These are phyloP conservation scores for Cardamine chenopodiifolia DNA, from an alignment of 345 rosid species.

Conservation along the genomic window DNA sequence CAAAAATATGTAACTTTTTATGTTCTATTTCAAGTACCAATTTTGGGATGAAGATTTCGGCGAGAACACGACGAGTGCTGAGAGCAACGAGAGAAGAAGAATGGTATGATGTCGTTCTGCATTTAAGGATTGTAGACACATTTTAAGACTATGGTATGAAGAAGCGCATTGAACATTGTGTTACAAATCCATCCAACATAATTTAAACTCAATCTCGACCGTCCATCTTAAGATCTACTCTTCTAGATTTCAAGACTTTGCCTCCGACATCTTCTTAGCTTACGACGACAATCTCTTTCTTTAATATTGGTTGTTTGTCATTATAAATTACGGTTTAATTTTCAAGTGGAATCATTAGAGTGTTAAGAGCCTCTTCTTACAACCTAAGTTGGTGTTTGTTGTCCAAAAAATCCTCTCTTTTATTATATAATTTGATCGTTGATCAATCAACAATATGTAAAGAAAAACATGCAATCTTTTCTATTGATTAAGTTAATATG, in stretches of 20 bases:
- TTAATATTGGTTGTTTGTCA: not conserved
- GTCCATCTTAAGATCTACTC: slow-evolving; percentile 55
- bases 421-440: no score
- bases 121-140: slow-evolving; percentile 50
- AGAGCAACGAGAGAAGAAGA: slow-evolving; percentile 17
- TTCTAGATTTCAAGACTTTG: slow-evolving; percentile 53
- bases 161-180: slow-evolving; percentile 58
- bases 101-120: slow-evolving; percentile 46
- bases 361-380: slow-evolving; percentile 13
- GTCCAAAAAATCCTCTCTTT: not conserved
- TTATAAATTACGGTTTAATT: not conserved
- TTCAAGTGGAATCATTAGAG: not conserved
- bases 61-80: slow-evolving; percentile 45
- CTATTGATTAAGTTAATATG: not conserved
- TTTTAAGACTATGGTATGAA: slow-evolving; percentile 49
- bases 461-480: slow-evolving; percentile 8
- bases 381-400: slow-evolving; percentile 8
- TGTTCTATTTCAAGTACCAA: slow-evolving; percentile 28
- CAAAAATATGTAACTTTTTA: no score
- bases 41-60: slow-evolving; percentile 46
- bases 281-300: slow-evolving; percentile 9
- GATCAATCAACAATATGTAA: slow-evolving; percentile 5
- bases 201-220: slow-evolving; percentile 54
- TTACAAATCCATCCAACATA: slow-evolving; percentile 55
- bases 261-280: slow-evolving; percentile 46